Conservation (phyloP, 768 basidiomycete genomes). For the Mycena albidolilacea region DNA sequence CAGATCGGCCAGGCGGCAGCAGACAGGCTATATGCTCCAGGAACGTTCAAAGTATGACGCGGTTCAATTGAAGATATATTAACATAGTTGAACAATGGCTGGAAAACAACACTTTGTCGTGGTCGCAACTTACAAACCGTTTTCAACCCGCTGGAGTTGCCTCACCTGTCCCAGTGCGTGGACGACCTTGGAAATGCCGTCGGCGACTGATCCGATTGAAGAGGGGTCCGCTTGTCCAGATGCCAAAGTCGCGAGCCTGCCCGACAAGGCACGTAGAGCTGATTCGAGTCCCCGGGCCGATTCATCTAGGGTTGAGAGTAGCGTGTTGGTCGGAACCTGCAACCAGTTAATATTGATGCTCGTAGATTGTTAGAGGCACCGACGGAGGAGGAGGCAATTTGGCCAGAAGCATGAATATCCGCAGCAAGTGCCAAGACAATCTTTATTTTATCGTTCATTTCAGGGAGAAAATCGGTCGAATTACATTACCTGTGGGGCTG, state of each 20-base stretch:
- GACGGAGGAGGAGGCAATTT: slow-evolving; percentile 12
- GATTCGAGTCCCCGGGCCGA: slow-evolving; percentile 66
- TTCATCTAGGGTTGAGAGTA: slow-evolving; percentile 48
- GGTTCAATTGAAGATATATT: slow-evolving; percentile 23
- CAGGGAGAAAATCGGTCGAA: background rate
- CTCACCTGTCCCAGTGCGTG: slow-evolving; percentile 74
- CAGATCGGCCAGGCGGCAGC: slow-evolving; percentile 33
- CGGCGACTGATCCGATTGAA: slow-evolving; percentile 72
- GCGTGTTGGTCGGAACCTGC: slow-evolving; percentile 1
- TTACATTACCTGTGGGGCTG: slow-evolving; percentile 8
- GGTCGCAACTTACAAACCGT: slow-evolving; percentile 12
- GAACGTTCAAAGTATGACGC: slow-evolving; percentile 25
- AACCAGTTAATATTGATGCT: background rate
- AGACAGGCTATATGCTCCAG: slow-evolving; percentile 30
- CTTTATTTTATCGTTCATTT: slow-evolving; percentile 1
- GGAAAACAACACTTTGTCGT: background rate
- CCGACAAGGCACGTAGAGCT: slow-evolving; percentile 66
- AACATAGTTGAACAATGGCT: slow-evolving; percentile 11
- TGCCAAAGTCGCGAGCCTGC: slow-evolving; percentile 64
- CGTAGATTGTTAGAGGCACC: background rate
- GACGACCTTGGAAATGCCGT: slow-evolving; percentile 76
- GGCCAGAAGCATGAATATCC: background rate
- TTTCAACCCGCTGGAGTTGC: slow-evolving; percentile 67
- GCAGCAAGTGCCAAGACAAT: background rate
- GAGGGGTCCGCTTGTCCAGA: slow-evolving; percentile 58